Evolutionary conservation across 108 stramenopile species (phyloP).

Genomic region (Epithemia pelagica): DNA sequence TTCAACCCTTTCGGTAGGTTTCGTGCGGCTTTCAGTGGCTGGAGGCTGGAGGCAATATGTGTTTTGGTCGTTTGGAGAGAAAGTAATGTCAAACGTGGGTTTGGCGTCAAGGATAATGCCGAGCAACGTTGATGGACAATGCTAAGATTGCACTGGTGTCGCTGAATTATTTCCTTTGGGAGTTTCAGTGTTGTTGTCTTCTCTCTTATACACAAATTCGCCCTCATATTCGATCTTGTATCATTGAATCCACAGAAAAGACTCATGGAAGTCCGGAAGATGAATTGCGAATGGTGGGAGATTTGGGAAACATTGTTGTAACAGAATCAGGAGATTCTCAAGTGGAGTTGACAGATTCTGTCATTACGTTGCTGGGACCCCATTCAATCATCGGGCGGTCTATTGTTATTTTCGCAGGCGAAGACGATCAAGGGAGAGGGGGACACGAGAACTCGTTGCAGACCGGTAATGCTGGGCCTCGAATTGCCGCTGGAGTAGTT

Average conservation of each 20-base stretch:
- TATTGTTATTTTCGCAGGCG: conserved; percentile 78
- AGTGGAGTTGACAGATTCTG: conserved; percentile 67
- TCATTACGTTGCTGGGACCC: conserved; percentile 86
- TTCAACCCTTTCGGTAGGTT: conserved; percentile 92
- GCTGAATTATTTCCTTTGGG: too few relatives aligned
- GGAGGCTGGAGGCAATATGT: neutral
- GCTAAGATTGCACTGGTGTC: too few relatives aligned
- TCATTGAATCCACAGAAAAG: conserved; percentile 29
- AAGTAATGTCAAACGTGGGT: too few relatives aligned
- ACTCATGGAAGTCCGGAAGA: conserved; percentile 84
- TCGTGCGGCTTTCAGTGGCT: neutral
- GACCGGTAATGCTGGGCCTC: conserved; percentile 87
- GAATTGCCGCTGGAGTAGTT: conserved; percentile 84
- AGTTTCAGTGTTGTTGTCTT: too few relatives aligned
- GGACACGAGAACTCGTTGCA: conserved; percentile 81
- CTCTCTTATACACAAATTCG: too few relatives aligned
- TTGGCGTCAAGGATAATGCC: too few relatives aligned
- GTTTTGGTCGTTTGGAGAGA: neutral
- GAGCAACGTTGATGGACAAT: too few relatives aligned
- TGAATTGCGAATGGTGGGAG: conserved; percentile 79
- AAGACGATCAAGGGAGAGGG: conserved; percentile 88
- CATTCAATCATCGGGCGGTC: conserved; percentile 90
- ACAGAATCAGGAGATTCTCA: conserved; percentile 56
- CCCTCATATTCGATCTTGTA: too few relatives aligned
- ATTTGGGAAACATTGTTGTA: conserved; percentile 73